Conservation (phyloP, 768 basidiomycete species). For the Tylopilus balloui region DNA sequence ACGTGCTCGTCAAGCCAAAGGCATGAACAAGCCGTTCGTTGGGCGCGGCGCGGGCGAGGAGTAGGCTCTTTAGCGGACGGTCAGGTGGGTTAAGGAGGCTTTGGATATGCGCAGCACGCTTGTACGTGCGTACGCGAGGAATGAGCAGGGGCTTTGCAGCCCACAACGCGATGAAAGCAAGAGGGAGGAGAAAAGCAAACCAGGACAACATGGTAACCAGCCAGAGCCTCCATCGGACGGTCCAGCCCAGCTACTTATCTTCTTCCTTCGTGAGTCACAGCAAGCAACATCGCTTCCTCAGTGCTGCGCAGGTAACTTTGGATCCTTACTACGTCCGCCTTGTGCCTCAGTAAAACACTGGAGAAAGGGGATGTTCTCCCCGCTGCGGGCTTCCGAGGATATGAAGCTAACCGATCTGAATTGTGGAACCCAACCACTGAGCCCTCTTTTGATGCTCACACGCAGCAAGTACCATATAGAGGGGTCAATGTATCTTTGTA, state of each 20-base stretch:
- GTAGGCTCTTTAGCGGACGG: conserved; percentile 9
- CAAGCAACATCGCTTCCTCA: not conserved
- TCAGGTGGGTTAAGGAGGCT: conserved; percentile 16
- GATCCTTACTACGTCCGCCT: not conserved
- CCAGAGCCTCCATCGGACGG: not conserved
- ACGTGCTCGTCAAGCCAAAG: conserved; percentile 43
- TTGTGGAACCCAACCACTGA: not conserved
- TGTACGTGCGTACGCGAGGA: conserved; percentile 12
- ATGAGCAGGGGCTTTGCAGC: not conserved
- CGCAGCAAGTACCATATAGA: conserved; percentile 13
- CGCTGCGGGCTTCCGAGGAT: too few relatives aligned
- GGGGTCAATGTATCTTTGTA: not conserved
- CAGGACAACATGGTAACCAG: conserved; percentile 2
- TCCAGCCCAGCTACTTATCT: conserved; percentile 10
- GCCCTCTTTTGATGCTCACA: not conserved
- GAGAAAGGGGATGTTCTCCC: not conserved
- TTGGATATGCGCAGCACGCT: not conserved
- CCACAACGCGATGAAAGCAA: not conserved
- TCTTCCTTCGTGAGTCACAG: not conserved
- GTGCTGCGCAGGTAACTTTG: not conserved
- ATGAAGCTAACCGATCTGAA: too few relatives aligned
- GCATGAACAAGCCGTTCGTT: conserved; percentile 27
- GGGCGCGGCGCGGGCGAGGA: conserved; percentile 16
- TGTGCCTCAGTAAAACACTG: not conserved
- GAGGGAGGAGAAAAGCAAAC: not conserved